Percentiles rank a stretch among this genome's conserved stretches.
Conservation (phyloP, 2,329 filamentous ascomycete genomes). For the Cylindrodendrum hubeiense region DNA sequence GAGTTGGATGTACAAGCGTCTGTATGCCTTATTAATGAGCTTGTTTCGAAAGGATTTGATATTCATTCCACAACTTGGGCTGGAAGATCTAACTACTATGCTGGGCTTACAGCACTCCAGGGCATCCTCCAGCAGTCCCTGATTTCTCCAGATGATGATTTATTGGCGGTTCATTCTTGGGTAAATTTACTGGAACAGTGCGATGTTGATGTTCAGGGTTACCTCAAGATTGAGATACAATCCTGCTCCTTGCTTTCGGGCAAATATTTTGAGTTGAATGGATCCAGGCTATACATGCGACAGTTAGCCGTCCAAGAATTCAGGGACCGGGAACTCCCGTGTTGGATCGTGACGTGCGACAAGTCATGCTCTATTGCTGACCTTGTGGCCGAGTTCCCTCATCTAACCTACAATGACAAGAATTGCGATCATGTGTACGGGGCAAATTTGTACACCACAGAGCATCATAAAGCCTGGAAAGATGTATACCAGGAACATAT, state of each 20-base stretch:
- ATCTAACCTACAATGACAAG: not conserved
- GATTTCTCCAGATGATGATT: not conserved
- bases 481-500: not conserved
- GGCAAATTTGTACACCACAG: not conserved
- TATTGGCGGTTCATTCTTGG: not conserved
- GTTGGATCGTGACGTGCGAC: not conserved
- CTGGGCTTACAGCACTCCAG: not conserved
- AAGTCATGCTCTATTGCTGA: not conserved
- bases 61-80: not conserved
- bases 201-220: not conserved
- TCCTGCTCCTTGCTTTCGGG: not conserved
- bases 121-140: not conserved
- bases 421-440: not conserved
- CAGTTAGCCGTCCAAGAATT: not conserved
- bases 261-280: not conserved
- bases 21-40: not conserved
- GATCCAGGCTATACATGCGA: not conserved
- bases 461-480: not conserved
- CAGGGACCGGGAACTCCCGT: not conserved
- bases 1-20: not conserved
- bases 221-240: not conserved
- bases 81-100: accelerated
- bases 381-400: not conserved
- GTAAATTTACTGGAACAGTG: not conserved
- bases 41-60: not conserved